phyloP scores from a whole-genome alignment of 306 rosid genomes.

The Delonix regia region DNA sequence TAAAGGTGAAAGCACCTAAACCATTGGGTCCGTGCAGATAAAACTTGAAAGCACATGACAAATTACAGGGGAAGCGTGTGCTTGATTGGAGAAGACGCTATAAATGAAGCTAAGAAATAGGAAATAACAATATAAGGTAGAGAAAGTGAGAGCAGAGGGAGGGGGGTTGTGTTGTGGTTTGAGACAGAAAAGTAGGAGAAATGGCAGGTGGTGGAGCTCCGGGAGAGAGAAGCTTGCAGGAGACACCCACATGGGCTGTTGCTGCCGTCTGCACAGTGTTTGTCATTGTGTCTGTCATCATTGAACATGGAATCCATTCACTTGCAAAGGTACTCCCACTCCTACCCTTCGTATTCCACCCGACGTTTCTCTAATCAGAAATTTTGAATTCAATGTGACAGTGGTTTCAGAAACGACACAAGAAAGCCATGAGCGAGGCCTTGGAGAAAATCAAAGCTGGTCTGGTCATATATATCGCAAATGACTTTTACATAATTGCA shows the following conservation, averaged over 20 bases:
- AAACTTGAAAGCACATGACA: too few relatives aligned
- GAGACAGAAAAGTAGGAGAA: not conserved
- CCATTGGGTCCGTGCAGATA: too few relatives aligned
- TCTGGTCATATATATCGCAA: too few relatives aligned
- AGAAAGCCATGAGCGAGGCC: constrained; percentile 78
- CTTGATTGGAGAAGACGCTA: not conserved
- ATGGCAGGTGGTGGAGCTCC: constrained; percentile 37
- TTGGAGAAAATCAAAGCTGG: constrained; percentile 81
- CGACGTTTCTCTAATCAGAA: too few relatives aligned
- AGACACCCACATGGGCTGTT: constrained; percentile 81
- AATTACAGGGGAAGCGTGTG: too few relatives aligned
- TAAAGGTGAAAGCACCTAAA: too few relatives aligned
- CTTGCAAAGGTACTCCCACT: constrained; percentile 62
- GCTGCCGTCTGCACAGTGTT: constrained; percentile 65
- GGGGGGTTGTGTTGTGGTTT: too few relatives aligned
- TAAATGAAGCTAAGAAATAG: too few relatives aligned
- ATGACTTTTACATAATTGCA: too few relatives aligned
- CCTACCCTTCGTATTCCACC: too few relatives aligned
- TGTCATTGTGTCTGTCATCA: constrained; percentile 55
- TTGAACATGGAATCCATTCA: constrained; percentile 66
- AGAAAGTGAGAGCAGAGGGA: too few relatives aligned
- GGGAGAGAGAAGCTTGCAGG: constrained; percentile 55
- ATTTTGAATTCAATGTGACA: constrained; percentile 8
- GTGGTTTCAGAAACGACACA: constrained; percentile 66
- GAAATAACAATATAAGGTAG: too few relatives aligned